phyloP scores from a whole-genome alignment of 2,329 filamentous ascomycete species.

The Endoconidiophora polonica region DNA sequence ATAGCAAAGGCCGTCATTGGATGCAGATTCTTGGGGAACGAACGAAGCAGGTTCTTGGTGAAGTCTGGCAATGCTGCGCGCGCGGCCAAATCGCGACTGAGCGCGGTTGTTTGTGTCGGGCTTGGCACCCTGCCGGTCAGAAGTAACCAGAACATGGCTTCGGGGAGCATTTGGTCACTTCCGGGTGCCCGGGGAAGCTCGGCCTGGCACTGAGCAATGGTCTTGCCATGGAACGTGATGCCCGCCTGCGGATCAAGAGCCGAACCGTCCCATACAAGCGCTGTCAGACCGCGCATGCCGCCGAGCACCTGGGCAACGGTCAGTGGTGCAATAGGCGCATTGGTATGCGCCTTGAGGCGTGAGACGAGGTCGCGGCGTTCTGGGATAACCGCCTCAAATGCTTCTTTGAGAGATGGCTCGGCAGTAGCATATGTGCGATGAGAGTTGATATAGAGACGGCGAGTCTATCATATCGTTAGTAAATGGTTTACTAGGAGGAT shows the following conservation, averaged over 20 bases:
- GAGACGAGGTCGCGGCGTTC: constrained; percentile 87
- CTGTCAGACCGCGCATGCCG: constrained; percentile 93
- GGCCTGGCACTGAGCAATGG: constrained; percentile 94
- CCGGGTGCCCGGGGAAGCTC: constrained; percentile 83
- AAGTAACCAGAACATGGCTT: constrained; percentile 99
- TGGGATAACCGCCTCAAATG: constrained; percentile 69
- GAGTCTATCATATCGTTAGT: background rate
- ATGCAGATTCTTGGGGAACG: constrained; percentile 78
- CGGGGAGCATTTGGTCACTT: constrained; percentile 92
- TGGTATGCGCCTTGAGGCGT: constrained; percentile 72
- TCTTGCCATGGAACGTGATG: constrained; percentile 93
- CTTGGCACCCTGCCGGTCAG: constrained; percentile 85
- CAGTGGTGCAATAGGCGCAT: constrained; percentile 76
- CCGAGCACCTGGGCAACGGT: constrained; percentile 89
- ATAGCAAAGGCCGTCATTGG: constrained; percentile 98
- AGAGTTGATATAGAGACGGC: constrained; percentile 10
- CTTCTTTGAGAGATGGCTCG: constrained; percentile 80
- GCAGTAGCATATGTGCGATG: constrained; percentile 52
- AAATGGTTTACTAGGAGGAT: background rate
- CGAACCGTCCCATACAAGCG: constrained; percentile 97
- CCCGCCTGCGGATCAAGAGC: constrained; percentile 93
- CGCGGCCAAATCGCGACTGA: constrained; percentile 76
- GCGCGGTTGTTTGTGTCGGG: constrained; percentile 58
- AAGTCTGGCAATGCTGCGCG: constrained; percentile 70
- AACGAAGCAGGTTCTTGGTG: constrained; percentile 73